These are phyloP conservation scores for Aristolochia californica DNA, from an alignment of 164 flowering plant species.

Conservation along the genomic window DNA sequence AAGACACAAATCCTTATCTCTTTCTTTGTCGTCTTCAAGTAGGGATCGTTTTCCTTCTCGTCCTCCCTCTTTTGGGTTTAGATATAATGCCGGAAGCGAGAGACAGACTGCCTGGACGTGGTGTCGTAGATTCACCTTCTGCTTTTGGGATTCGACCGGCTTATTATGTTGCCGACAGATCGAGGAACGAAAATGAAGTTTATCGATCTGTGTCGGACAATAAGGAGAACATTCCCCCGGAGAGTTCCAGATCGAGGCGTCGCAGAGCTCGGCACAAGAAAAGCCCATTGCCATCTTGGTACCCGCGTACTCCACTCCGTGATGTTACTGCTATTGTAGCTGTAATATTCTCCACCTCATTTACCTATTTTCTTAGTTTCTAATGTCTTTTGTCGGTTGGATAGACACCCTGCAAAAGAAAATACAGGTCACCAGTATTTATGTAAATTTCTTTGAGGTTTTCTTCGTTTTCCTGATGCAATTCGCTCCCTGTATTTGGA, in stretches of 20 bases:
- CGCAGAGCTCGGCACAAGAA: conserved; percentile 12
- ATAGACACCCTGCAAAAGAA: background rate
- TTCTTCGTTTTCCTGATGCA: background rate
- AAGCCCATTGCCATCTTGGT: conserved; percentile 52
- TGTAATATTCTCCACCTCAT: conserved; percentile 20
- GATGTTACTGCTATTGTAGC: conserved; percentile 48
- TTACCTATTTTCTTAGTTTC: background rate
- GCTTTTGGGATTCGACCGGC: background rate
- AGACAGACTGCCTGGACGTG: background rate
- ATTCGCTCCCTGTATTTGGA: too few species aligned
- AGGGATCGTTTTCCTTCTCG: background rate
- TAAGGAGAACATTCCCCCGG: conserved; percentile 21
- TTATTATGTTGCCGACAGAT: background rate
- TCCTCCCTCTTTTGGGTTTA: background rate
- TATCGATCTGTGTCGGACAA: conserved; percentile 10
- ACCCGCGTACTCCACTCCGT: conserved; percentile 59
- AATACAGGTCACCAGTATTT: background rate
- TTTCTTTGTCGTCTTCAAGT: background rate
- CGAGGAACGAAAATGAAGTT: conserved; percentile 11
- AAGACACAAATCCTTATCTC: too few species aligned
- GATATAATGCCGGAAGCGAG: conserved; percentile 10
- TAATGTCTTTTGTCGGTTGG: background rate
- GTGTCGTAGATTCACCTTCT: background rate
- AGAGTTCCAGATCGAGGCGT: conserved; percentile 11
- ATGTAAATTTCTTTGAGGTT: background rate